phyloP scores from a whole-genome alignment of 169 alveolate species.

The Eimeria tenella region DNA sequence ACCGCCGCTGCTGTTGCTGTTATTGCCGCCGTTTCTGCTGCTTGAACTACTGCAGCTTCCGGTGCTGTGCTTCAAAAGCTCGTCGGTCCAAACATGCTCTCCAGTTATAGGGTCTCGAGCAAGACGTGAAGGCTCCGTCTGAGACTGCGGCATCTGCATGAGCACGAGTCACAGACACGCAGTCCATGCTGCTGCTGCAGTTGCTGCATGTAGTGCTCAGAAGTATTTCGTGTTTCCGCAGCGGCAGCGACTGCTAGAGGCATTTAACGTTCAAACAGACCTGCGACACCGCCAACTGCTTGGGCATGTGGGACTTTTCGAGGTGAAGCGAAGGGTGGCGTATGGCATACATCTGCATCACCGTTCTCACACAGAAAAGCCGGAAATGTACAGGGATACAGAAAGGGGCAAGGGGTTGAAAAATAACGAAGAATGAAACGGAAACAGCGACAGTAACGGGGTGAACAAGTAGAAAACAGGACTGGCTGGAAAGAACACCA shows the following conservation, averaged over 20 bases:
- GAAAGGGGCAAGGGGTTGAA: not conserved
- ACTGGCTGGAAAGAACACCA: not conserved
- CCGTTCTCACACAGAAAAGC: not conserved
- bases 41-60: not conserved
- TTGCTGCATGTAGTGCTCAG: not conserved
- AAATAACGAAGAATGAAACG: not conserved
- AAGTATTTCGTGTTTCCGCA: not conserved
- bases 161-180: not conserved
- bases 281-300: constrained; percentile 3
- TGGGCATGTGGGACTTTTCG: not conserved
- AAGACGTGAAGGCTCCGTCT: constrained; percentile 52
- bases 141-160: constrained; percentile 32
- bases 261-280: not conserved
- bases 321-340: constrained; percentile 3
- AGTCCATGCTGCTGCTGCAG: not conserved
- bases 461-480: not conserved
- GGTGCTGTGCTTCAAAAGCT: not conserved
- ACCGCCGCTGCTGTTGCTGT: no score
- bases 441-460: not conserved
- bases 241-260: not conserved
- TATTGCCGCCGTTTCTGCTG: not conserved
- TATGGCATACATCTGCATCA: not conserved
- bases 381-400: not conserved
- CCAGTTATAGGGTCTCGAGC: constrained; percentile 19
- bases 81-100: constrained; percentile 4